phyloP scores from a whole-genome alignment of 352 stramenopile species.

The Discostella stelligera region DNA sequence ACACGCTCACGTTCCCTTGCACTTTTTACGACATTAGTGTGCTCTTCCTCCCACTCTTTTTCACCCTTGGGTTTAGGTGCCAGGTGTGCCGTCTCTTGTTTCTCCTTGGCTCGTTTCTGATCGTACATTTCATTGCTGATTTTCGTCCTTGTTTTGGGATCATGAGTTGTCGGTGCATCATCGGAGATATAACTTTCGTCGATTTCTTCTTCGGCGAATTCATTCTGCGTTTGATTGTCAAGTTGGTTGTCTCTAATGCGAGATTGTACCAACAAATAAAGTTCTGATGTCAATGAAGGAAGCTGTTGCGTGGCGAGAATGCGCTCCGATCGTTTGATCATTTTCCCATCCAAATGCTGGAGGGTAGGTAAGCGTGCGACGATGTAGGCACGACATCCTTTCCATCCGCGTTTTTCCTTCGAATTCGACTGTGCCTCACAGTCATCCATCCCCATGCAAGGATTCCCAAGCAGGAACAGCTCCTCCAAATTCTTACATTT shows the following conservation, averaged over 20 bases:
- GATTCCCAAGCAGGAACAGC: conserved; percentile 94
- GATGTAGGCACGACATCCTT: conserved; percentile 85
- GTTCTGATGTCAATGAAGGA: conserved; percentile 55
- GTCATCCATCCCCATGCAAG: conserved; percentile 57
- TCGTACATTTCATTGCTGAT: conserved; percentile 92
- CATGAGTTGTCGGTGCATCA: conserved; percentile 50
- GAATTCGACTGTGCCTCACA: background rate
- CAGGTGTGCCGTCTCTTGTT: conserved; percentile 82
- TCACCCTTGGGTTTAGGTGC: conserved; percentile 76
- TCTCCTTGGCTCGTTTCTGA: conserved; percentile 90
- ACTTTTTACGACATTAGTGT: conserved; percentile 75
- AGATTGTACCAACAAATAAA: conserved; percentile 23
- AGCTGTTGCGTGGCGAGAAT: conserved; percentile 88
- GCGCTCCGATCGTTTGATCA: conserved; percentile 79
- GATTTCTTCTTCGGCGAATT: conserved; percentile 10
- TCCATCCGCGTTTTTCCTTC: conserved; percentile 52
- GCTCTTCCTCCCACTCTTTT: conserved; percentile 87
- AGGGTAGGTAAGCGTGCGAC: conserved; percentile 87
- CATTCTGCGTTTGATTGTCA: background rate
- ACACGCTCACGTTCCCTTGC: conserved; percentile 35
- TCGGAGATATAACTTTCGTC: conserved; percentile 31
- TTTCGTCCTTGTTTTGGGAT: conserved; percentile 64
- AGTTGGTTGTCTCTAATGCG: conserved; percentile 5
- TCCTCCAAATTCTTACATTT: conserved; percentile 86
- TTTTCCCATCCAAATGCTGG: conserved; percentile 87